These are phyloP conservation scores for Lasiodiplodia citricola DNA, from an alignment of 2,329 filamentous ascomycete species.

Conservation along the genomic window DNA sequence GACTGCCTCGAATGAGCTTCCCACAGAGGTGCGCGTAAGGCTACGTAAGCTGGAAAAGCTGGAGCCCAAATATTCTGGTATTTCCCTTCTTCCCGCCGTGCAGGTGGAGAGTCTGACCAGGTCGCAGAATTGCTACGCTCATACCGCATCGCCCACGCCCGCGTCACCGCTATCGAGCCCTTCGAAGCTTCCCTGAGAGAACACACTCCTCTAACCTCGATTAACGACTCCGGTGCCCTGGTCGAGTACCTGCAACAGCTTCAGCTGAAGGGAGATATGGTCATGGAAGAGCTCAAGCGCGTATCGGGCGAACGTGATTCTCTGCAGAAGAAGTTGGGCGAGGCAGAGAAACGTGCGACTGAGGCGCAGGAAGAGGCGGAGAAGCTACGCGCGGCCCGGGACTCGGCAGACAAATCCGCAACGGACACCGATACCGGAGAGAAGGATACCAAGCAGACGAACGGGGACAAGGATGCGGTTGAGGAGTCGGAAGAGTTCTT, in stretches of 20 bases:
- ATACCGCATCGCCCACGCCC: constrained; percentile 87
- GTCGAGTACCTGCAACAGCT: constrained; percentile 90
- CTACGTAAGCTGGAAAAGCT: constrained; percentile 88
- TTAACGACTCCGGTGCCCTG: constrained; percentile 81
- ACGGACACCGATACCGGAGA: constrained; percentile 22
- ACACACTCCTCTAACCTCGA: constrained; percentile 88
- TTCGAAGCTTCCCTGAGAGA: constrained; percentile 92
- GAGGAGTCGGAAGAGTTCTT: constrained; percentile 76
- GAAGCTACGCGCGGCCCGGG: constrained; percentile 49
- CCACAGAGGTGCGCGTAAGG: constrained; percentile 75
- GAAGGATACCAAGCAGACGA: constrained; percentile 29
- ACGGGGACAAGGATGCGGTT: constrained; percentile 34
- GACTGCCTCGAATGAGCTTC: constrained; percentile 62
- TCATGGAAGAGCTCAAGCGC: constrained; percentile 89
- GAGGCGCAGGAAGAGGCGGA: constrained; percentile 69
- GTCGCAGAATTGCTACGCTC: constrained; percentile 80
- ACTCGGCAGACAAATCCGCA: constrained; percentile 9
- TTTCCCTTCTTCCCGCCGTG: not conserved
- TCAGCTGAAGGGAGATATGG: constrained; percentile 86
- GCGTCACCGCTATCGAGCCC: constrained; percentile 84
- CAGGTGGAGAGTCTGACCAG: constrained; percentile 6
- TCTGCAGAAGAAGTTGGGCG: constrained; percentile 76
- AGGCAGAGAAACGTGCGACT: constrained; percentile 67
- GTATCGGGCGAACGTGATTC: constrained; percentile 82
- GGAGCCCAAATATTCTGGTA: constrained; percentile 85